These are phyloP conservation scores for Hyaloscypha finlandica DNA, from an alignment of 495 filamentous ascomycete genomes.

Conservation along the genomic window DNA sequence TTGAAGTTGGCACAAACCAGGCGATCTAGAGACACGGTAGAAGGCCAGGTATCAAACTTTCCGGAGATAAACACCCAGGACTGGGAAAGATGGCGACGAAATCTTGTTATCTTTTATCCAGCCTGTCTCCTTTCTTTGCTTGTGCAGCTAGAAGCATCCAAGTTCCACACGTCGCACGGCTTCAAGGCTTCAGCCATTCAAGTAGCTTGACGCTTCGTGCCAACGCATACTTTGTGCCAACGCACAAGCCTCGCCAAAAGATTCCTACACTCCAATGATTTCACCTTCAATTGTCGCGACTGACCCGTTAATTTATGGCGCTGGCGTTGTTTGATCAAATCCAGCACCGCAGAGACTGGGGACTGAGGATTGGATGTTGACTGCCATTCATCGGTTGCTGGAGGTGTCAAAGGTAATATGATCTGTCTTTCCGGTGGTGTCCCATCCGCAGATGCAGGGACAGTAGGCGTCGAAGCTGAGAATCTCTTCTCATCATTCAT, in stretches of 20 bases:
- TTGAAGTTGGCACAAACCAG: not conserved
- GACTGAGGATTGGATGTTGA: slow-evolving; percentile 17
- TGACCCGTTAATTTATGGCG: slow-evolving; percentile 2
- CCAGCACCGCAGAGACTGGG: slow-evolving; percentile 20
- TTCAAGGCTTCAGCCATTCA: slow-evolving; percentile 9
- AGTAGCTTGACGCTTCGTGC: slow-evolving; percentile 4
- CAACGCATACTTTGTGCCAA: slow-evolving; percentile 6
- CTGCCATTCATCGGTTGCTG: slow-evolving; percentile 22
- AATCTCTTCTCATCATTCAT: slow-evolving; percentile 31
- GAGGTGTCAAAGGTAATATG: slow-evolving; percentile 27
- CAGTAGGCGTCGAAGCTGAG: slow-evolving; percentile 26
- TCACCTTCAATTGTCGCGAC: no score
- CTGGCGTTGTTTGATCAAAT: slow-evolving; percentile 19
- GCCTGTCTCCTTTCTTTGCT: not conserved
- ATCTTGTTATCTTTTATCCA: not conserved
- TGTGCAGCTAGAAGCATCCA: slow-evolving; percentile 1
- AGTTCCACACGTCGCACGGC: not conserved
- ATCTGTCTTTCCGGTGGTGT: slow-evolving; percentile 27
- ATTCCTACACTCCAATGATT: no score
- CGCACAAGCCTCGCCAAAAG: not conserved
- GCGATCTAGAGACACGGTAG: no score
- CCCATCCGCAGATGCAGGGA: slow-evolving; percentile 26
- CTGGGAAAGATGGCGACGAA: not conserved
- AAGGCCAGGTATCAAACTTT: not conserved
- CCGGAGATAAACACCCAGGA: not conserved